Evolutionary conservation across 1,284 basidiomycete genomes (phyloP).

Genomic region (Megacollybia platyphylla): DNA sequence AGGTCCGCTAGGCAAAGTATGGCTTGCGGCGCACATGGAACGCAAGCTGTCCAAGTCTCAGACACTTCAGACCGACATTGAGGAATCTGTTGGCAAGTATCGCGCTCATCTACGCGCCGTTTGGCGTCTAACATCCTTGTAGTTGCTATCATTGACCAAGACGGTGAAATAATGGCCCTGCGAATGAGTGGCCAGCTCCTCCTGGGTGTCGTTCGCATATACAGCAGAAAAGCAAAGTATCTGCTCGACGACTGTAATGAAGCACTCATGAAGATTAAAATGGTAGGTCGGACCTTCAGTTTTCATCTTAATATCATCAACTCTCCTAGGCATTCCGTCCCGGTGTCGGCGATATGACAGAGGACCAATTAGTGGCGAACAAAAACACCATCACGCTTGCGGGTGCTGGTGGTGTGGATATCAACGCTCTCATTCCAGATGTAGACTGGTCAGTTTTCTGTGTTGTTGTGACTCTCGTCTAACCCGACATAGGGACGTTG

Average conservation of each 20-base stretch:
- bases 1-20: conserved; percentile 91
- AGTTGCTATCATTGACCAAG: conserved; percentile 86
- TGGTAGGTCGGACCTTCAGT: conserved; percentile 37
- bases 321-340: conserved; percentile 76
- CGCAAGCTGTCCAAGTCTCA: conserved; percentile 94
- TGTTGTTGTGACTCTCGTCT: not conserved
- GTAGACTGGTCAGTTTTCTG: conserved; percentile 50
- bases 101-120: not conserved
- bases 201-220: conserved; percentile 93
- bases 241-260: conserved; percentile 97
- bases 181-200: conserved; percentile 91
- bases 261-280: conserved; percentile 88
- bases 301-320: not conserved
- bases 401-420: conserved; percentile 48
- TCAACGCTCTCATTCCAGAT: conserved; percentile 74
- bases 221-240: conserved; percentile 96
- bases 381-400: conserved; percentile 82
- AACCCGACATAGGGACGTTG: conserved; percentile 44
- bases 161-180: conserved; percentile 83
- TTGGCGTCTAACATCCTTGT: conserved; percentile 1
- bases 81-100: conserved; percentile 71
- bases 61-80: conserved; percentile 89
- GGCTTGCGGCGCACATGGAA: conserved; percentile 98
- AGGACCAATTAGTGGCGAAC: conserved; percentile 82
- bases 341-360: conserved; percentile 88